A percentile compares a stretch with the other conserved stretches of the same genome.
These are phyloP conservation scores for Mrakiaceae sp. DNA, from an alignment of 1,284 basidiomycete species.

Conservation along the genomic window DNA sequence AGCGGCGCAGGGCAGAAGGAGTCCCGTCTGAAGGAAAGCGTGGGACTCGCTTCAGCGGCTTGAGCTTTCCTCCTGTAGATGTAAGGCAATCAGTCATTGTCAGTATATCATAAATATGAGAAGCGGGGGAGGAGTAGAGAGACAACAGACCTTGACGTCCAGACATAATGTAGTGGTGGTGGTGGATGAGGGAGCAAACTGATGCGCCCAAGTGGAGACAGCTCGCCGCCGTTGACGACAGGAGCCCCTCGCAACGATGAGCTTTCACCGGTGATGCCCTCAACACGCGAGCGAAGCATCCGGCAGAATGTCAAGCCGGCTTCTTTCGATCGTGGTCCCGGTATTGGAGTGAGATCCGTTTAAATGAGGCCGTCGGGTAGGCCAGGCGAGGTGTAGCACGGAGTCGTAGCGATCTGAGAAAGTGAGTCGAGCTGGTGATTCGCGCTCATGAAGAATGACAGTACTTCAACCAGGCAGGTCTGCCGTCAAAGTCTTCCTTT, in stretches of 20 bases:
- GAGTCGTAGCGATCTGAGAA: no score
- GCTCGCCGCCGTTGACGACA: background rate
- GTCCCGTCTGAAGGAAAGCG: background rate
- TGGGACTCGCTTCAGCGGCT: constrained; percentile 15
- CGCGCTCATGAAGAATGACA: no score
- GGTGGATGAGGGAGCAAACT: background rate
- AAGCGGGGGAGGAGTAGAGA: background rate
- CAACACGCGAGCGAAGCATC: background rate
- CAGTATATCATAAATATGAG: no score
- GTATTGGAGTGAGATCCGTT: background rate
- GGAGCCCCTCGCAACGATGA: background rate
- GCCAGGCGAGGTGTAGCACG: no score
- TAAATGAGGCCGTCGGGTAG: no score
- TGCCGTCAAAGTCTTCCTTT: no score
- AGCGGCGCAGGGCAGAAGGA: background rate
- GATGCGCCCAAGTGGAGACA: background rate
- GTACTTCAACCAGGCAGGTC: no score
- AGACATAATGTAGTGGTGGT: constrained; percentile 5
- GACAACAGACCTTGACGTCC: constrained; percentile 13
- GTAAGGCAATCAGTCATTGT: background rate
- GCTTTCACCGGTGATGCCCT: background rate
- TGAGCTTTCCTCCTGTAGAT: constrained; percentile 16
- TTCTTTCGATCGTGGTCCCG: background rate
- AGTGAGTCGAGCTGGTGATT: no score
- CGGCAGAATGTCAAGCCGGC: background rate